phyloP scores from a whole-genome alignment of 805 yeast species.

The Tetrapisispora namnaoensis region DNA sequence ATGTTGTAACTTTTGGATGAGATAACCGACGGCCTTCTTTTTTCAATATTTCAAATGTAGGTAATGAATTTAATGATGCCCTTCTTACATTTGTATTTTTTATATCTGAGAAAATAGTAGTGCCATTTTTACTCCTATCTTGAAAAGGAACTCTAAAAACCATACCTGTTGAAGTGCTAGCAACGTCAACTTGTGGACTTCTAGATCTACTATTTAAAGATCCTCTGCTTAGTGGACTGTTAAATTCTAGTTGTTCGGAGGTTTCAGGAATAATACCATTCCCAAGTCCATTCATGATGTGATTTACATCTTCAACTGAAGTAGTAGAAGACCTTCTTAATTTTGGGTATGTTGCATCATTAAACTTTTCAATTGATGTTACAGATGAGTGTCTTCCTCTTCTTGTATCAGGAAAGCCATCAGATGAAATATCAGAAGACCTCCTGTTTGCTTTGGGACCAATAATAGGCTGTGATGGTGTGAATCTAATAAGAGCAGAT shows the following conservation, averaged over 20 bases:
- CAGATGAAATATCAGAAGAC: constrained; percentile 9
- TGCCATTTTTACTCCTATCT: constrained; percentile 25
- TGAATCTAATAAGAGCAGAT: constrained; percentile 10
- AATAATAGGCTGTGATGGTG: constrained; percentile 10
- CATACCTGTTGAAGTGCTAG: constrained; percentile 30
- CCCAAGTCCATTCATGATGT: neutral
- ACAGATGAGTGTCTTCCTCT: constrained; percentile 4
- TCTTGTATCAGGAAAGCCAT: constrained; percentile 6
- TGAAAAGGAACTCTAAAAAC: constrained; percentile 63
- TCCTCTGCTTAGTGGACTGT: neutral
- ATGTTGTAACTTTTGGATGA: constrained; percentile 11
- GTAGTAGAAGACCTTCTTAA: neutral
- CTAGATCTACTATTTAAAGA: neutral
- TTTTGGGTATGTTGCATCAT: neutral
- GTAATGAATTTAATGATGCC: constrained; percentile 10
- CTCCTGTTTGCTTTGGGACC: constrained; percentile 2
- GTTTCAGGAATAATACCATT: neutral
- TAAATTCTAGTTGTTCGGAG: neutral
- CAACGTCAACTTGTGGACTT: constrained; percentile 2
- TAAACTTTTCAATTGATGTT: neutral
- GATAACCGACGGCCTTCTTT: constrained; percentile 17
- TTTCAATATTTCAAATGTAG: neutral
- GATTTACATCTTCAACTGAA: neutral
- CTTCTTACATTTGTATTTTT: constrained; percentile 4
- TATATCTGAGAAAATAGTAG: neutral